Percentiles rank a stretch among this genome's conserved stretches.
phyloP scores from a whole-genome alignment of 2,329 filamentous ascomycete species.

The Pleoardoris graminearum region DNA sequence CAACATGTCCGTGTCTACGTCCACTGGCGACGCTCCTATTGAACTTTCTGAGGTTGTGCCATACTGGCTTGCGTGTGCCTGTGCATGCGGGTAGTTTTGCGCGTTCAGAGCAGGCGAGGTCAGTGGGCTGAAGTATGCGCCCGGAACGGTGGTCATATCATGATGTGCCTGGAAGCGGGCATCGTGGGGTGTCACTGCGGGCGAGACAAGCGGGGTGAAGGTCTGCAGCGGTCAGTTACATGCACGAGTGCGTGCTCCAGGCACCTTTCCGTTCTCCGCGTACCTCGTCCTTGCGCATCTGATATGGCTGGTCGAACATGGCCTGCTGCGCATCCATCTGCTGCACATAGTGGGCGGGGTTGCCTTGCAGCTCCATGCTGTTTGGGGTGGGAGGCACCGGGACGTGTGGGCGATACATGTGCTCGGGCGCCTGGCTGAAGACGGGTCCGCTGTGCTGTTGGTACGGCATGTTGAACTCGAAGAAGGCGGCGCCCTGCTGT shows the following conservation, averaged over 20 bases:
- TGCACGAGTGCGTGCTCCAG: constrained; percentile 34
- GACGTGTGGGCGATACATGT: constrained; percentile 55
- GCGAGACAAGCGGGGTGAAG: constrained; percentile 80
- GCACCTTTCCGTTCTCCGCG: constrained; percentile 37
- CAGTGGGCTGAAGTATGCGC: constrained; percentile 79
- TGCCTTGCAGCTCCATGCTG: constrained; percentile 73
- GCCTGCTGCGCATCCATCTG: constrained; percentile 60
- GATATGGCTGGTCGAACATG: constrained; percentile 67
- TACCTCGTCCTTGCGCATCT: constrained; percentile 69
- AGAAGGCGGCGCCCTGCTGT: constrained; percentile 33
- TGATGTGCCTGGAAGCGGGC: constrained; percentile 62
- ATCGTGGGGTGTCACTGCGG: constrained; percentile 81
- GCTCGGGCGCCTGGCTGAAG: constrained; percentile 49
- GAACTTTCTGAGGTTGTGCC: constrained; percentile 53
- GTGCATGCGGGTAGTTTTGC: constrained; percentile 54
- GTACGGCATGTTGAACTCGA: constrained; percentile 40
- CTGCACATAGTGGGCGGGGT: constrained; percentile 60
- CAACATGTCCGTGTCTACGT: constrained; percentile 51
- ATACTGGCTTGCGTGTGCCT: constrained; percentile 41
- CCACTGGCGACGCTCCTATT: constrained; percentile 54
- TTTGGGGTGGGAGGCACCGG: constrained; percentile 79
- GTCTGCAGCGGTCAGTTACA: constrained; percentile 59
- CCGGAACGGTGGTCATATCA: constrained; percentile 64
- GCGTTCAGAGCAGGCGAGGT: constrained; percentile 80
- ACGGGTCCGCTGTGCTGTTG: constrained; percentile 41